phyloP scores from a whole-genome alignment of 306 rosid species.

The Styphnolobium japonicum region DNA sequence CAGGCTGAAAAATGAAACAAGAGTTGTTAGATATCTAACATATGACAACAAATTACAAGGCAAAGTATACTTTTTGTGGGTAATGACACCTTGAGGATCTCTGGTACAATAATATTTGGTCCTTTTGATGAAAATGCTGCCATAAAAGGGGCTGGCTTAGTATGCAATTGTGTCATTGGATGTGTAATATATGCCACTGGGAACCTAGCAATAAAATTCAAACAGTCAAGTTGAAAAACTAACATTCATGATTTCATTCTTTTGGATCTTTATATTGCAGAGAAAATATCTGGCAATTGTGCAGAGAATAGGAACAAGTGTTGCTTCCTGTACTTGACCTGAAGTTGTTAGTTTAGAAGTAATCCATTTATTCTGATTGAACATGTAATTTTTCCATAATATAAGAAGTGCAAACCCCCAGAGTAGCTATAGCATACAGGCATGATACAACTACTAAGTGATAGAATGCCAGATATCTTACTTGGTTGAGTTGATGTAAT shows the following conservation, averaged over 20 bases:
- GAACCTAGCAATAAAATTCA: constrained; percentile 35
- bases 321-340: background rate
- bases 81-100: constrained; percentile 69
- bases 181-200: constrained; percentile 65
- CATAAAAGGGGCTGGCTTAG: constrained; percentile 89
- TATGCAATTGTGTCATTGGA: constrained; percentile 52
- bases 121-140: constrained; percentile 96
- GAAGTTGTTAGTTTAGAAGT: background rate
- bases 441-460: background rate
- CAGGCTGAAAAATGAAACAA: constrained; percentile 58
- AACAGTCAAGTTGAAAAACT: background rate
- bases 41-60: background rate
- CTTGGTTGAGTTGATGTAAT: constrained; percentile 66
- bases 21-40: background rate
- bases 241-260: background rate
- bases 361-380: background rate
- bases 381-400: background rate
- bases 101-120: constrained; percentile 67
- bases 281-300: background rate
- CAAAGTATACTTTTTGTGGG: background rate
- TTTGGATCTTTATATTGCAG: background rate
- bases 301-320: background rate
- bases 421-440: background rate
- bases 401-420: background rate
- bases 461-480: constrained; percentile 35